phyloP scores from a whole-genome alignment of 139 green algal species.

The Zygnema circumcarinatum region DNA sequence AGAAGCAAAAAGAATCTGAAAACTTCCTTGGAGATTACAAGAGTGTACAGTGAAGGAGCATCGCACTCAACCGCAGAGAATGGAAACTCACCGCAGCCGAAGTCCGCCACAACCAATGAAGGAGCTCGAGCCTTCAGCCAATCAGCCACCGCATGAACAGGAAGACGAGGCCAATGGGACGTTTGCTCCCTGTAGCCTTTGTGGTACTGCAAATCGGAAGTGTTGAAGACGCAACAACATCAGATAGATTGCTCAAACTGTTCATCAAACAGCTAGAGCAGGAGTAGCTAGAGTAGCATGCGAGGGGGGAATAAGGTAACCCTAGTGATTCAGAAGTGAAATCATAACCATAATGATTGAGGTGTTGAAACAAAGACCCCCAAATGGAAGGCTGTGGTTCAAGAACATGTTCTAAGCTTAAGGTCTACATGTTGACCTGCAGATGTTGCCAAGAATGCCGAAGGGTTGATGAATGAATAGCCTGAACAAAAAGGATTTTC shows the following conservation, averaged over 20 bases:
- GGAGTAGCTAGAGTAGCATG: not conserved
- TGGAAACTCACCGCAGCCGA: conserved; percentile 89
- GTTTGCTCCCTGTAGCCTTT: conserved; percentile 85
- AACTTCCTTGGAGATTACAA: too few relatives aligned
- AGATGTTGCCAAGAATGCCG: too few relatives aligned
- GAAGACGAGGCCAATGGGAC: conserved; percentile 82
- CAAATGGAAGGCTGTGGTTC: too few relatives aligned
- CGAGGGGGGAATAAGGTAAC: not conserved
- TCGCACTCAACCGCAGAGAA: too few relatives aligned
- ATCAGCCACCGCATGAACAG: conserved; percentile 77
- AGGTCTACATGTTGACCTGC: too few relatives aligned
- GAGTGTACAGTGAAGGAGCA: too few relatives aligned
- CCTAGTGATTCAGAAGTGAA: not conserved
- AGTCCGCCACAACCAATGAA: conserved; percentile 81
- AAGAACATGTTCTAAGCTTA: too few relatives aligned
- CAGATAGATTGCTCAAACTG: not conserved
- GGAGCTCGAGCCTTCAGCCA: conserved; percentile 70
- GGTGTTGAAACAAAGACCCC: not conserved
- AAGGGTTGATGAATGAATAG: not conserved
- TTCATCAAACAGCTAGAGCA: not conserved
- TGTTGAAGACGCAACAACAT: not conserved
- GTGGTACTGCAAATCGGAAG: conserved; percentile 82
- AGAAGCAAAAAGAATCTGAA: too few relatives aligned
- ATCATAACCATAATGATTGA: not conserved
- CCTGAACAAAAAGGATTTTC: not conserved